Percentiles rank a stretch among this genome's conserved stretches.
These are phyloP conservation scores for Pseudotsuga menziesii DNA, from an alignment of 75 land plant genomes.

Conservation along the genomic window DNA sequence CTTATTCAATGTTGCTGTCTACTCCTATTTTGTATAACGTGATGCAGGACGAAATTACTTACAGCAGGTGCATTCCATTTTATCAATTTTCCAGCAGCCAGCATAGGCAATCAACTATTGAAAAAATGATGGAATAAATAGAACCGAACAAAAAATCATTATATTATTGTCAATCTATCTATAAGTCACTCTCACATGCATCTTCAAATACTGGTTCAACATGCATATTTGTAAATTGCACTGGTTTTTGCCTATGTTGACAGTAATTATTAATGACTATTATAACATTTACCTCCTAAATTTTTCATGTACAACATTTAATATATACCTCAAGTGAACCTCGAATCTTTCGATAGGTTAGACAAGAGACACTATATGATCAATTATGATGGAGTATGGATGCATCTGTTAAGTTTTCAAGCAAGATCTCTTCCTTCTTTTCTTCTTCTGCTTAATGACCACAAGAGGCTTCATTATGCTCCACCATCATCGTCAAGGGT, in stretches of 20 bases:
- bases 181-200: neutral
- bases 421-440: no score
- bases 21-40: neutral
- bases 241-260: no score
- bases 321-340: no score
- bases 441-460: neutral
- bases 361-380: no score
- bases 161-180: neutral
- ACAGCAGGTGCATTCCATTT: neutral
- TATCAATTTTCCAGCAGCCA: neutral
- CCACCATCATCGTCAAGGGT: neutral
- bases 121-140: neutral
- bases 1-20: neutral
- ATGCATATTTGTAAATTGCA: no score
- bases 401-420: no score
- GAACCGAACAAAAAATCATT: neutral
- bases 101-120: neutral
- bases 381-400: no score
- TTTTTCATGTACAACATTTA: no score
- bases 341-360: no score
- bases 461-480: neutral
- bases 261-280: no score
- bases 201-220: neutral
- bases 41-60: neutral
- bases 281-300: no score